Evolutionary conservation across 176 grass and related monocot genomes (phyloP).

Genomic region (Avena sativa): DNA sequence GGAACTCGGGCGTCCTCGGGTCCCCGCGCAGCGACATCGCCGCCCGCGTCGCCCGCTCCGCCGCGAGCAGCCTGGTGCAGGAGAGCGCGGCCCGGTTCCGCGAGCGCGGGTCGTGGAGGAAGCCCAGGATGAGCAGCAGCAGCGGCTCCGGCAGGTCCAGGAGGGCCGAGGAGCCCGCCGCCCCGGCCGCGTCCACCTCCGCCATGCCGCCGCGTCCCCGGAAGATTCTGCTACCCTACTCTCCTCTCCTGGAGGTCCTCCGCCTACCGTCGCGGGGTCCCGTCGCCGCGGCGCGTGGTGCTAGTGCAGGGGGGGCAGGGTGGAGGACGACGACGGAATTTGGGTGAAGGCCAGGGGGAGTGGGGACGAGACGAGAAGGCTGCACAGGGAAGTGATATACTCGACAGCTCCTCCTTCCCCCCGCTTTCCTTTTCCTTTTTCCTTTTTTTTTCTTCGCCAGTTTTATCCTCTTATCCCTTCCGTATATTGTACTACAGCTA

Average conservation of each 20-base stretch:
- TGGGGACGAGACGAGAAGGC: constrained; percentile 34
- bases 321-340: constrained; percentile 2
- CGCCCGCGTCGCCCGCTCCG: constrained; percentile 72
- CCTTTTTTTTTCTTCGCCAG: not conserved
- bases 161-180: constrained; percentile 29
- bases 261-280: constrained; percentile 1
- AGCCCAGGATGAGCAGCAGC: constrained; percentile 63
- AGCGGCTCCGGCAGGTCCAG: constrained; percentile 88
- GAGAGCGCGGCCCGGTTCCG: constrained; percentile 65
- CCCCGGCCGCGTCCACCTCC: not conserved
- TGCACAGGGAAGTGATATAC: constrained; percentile 58
- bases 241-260: no score
- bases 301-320: not conserved
- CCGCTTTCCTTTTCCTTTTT: not conserved
- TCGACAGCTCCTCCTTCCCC: constrained; percentile 34
- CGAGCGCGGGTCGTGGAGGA: constrained; percentile 54
- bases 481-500: not conserved
- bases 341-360: constrained; percentile 14
- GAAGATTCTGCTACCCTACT: not conserved
- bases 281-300: not conserved
- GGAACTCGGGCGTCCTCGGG: constrained; percentile 44
- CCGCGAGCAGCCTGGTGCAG: constrained; percentile 50
- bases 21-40: constrained; percentile 79
- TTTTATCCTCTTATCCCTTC: constrained; percentile 50
- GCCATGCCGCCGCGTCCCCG: constrained; percentile 42